These are phyloP conservation scores for Gorgonomyces haynaldii DNA, from an alignment of 192 early-diverging fungal species.

Conservation along the genomic window DNA sequence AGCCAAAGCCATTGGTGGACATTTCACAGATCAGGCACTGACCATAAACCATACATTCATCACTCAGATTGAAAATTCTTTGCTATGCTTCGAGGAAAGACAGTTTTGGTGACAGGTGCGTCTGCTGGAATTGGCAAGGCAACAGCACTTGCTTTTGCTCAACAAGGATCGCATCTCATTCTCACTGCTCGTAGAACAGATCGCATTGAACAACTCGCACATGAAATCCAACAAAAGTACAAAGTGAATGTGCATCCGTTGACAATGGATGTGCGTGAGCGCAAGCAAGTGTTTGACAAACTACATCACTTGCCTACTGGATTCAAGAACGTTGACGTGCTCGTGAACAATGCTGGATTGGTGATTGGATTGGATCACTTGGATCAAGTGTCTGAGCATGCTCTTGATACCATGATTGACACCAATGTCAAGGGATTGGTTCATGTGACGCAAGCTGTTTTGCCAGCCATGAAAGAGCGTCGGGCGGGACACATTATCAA, in stretches of 20 bases:
- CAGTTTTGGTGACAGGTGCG: slow-evolving; percentile 46
- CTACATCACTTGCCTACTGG: slow-evolving; percentile 35
- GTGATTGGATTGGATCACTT: slow-evolving; percentile 63
- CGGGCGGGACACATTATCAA: slow-evolving; percentile 72
- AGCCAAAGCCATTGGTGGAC: slow-evolving; percentile 30
- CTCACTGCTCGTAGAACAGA: slow-evolving; percentile 39
- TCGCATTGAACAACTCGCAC: slow-evolving; percentile 45
- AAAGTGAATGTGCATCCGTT: slow-evolving; percentile 47
- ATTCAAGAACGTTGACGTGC: slow-evolving; percentile 57
- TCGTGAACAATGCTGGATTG: slow-evolving; percentile 86
- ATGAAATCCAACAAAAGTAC: slow-evolving; percentile 30
- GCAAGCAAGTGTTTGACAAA: slow-evolving; percentile 24
- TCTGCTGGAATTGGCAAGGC: slow-evolving; percentile 61
- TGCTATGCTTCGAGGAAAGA: too few relatives aligned
- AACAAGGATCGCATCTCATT: slow-evolving; percentile 46
- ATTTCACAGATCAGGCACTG: slow-evolving; percentile 7
- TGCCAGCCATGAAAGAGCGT: slow-evolving; percentile 64
- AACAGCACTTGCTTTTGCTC: slow-evolving; percentile 53
- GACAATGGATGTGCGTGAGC: slow-evolving; percentile 60
- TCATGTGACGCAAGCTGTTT: slow-evolving; percentile 62
- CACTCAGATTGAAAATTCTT: too few relatives aligned
- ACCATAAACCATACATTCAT: background rate
- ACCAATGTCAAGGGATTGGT: slow-evolving; percentile 86
- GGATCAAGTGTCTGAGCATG: slow-evolving; percentile 43
- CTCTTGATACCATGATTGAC: slow-evolving; percentile 66